Conservation (phyloP, 257 asterid genomes). For the Solanum arcanum region DNA sequence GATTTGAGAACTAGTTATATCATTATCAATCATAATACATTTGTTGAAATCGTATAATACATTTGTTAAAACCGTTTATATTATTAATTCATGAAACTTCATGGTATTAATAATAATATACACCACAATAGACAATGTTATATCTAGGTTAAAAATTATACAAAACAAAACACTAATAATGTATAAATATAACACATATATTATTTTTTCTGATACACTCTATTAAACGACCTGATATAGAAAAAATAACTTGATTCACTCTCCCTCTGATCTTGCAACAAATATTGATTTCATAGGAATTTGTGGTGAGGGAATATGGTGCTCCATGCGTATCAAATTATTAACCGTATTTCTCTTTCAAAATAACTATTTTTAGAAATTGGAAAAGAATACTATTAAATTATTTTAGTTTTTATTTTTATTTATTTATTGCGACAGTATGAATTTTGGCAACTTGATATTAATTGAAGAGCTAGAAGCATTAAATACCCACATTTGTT, state of each 20-base stretch:
- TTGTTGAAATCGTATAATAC: no score
- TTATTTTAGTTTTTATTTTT: background rate
- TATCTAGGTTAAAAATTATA: background rate
- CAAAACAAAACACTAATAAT: no score
- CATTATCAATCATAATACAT: background rate
- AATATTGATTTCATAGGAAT: background rate
- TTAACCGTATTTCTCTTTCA: no score
- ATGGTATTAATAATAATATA: background rate
- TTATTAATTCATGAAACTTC: background rate
- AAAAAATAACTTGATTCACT: background rate
- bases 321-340: background rate
- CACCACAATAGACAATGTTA: background rate
- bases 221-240: background rate
- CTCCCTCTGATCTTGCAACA: background rate
- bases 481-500: background rate
- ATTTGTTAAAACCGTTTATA: no score
- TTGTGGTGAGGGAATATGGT: background rate
- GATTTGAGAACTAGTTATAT: background rate
- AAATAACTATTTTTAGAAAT: background rate
- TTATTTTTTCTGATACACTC: no score
- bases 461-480: background rate
- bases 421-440: background rate
- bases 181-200: no score
- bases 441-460: background rate
- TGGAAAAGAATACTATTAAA: background rate